These are phyloP conservation scores for Peronospora farinosa DNA, from an alignment of 352 stramenopile species.

Conservation along the genomic window DNA sequence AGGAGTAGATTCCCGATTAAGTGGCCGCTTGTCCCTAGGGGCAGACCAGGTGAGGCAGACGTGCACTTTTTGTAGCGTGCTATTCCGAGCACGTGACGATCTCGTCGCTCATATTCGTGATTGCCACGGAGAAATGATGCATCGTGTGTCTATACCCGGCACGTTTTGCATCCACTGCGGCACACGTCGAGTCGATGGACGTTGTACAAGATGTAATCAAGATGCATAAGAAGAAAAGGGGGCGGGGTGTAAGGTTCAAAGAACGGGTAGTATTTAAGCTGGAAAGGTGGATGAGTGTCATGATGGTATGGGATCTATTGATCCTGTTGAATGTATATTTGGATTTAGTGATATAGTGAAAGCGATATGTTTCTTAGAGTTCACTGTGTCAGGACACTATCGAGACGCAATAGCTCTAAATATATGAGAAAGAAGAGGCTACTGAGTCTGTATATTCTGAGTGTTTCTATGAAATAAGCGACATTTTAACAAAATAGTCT, in stretches of 20 bases:
- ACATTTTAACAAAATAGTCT: no score
- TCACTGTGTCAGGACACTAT: no score
- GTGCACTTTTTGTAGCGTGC: constrained; percentile 45
- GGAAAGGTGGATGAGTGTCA: neutral
- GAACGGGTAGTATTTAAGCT: constrained; percentile 27
- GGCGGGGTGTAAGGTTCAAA: neutral
- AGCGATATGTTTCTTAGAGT: no score
- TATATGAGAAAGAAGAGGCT: no score
- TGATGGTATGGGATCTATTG: neutral
- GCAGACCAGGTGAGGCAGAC: constrained; percentile 40
- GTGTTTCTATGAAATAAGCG: no score
- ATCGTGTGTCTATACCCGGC: constrained; percentile 39
- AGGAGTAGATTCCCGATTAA: neutral
- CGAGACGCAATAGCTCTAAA: no score
- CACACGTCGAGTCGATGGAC: constrained; percentile 32
- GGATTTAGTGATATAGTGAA: constrained; percentile 1
- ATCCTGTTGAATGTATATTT: constrained; percentile 22
- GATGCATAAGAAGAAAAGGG: neutral
- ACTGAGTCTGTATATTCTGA: no score
- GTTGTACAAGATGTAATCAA: constrained; percentile 32
- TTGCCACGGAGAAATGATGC: constrained; percentile 47
- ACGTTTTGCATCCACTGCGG: constrained; percentile 51
- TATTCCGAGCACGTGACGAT: constrained; percentile 33
- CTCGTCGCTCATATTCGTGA: constrained; percentile 52
- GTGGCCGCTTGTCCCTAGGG: constrained; percentile 7